Evolutionary conservation across 2,329 filamentous ascomycete species (phyloP), one percentile per base, ranked within the genome.

Genomic region (Cladosporium halotolerans): DNA sequence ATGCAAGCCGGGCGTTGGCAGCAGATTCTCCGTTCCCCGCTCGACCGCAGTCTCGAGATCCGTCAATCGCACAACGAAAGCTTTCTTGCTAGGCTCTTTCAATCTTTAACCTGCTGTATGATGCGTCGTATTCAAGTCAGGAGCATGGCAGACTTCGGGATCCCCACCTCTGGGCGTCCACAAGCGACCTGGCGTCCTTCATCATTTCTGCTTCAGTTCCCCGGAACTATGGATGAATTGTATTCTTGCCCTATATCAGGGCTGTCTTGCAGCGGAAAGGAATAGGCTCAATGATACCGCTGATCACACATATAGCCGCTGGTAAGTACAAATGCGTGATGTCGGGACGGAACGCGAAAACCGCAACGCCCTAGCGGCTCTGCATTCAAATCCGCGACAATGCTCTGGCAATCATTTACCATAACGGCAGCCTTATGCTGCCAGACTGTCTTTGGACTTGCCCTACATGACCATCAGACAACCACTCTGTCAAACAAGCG

Each of bases 21-120:
- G 23, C 36, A 41, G 38, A 49, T 49, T 49, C 32, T 49, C 46
- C 46, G 46, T 49, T 49, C 46, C 46, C 46, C 46, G 46, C 46
- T 42, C 46, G 18, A 10, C 23, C 10, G 38, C n/a, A 14, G 0
- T 9, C 14, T n/a, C 23, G 28, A 4, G 16, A 19, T 49, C 46
- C 46, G 16, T 49, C 46, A 49, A 49, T 49, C 23, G 46, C 46
- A 33, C 9, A 8, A 23, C 46, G 36, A 18, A 28, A 28, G 23
- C 23, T 28, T 28, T 7, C 46, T 33, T 49, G 13, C 3, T 33
- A 2, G 11, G n/a, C 11, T 18, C 13, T 32, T 5, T 13, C 18
- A 16, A 2, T 14, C 9, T 8, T 23, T 9, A 3, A 11, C 11
- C 6, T 43, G 10, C 41, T 31, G 41, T 11, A n/a, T 43, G 41